Evolutionary conservation across 306 rosid genomes (phyloP).

Genomic region (Macrotyloma uniflorum): DNA sequence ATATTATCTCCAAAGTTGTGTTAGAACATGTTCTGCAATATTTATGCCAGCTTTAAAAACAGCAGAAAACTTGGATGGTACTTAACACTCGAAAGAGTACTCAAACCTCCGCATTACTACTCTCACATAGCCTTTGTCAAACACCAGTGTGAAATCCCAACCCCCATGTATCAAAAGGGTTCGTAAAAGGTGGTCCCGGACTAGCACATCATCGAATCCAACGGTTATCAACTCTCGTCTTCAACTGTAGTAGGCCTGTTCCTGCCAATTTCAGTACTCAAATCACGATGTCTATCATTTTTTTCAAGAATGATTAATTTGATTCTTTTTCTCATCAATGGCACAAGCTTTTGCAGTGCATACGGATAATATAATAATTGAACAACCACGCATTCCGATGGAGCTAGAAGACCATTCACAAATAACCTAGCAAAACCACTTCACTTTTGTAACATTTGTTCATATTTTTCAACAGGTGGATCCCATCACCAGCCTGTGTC

Average conservation of each 20-base stretch:
- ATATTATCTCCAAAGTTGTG: no score
- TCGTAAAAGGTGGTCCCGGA: neutral
- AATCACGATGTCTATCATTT: neutral
- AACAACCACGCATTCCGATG: constrained; percentile 39
- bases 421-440: neutral
- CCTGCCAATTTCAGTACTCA: constrained; percentile 4
- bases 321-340: neutral
- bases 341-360: constrained; percentile 13
- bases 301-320: no score
- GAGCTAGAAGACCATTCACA: neutral
- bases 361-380: neutral
- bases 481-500: constrained; percentile 55
- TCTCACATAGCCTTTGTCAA: no score
- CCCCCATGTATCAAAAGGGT: neutral
- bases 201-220: neutral
- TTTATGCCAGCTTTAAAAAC: no score
- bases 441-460: constrained; percentile 38
- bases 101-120: no score
- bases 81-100: no score
- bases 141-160: no score
- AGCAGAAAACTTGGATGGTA: no score
- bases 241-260: neutral
- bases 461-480: constrained; percentile 46
- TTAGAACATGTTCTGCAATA: no score
- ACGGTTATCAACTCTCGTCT: neutral